These are phyloP conservation scores for Talaromyces sp. DNA, from an alignment of 2,329 filamentous ascomycete species.

Conservation along the genomic window DNA sequence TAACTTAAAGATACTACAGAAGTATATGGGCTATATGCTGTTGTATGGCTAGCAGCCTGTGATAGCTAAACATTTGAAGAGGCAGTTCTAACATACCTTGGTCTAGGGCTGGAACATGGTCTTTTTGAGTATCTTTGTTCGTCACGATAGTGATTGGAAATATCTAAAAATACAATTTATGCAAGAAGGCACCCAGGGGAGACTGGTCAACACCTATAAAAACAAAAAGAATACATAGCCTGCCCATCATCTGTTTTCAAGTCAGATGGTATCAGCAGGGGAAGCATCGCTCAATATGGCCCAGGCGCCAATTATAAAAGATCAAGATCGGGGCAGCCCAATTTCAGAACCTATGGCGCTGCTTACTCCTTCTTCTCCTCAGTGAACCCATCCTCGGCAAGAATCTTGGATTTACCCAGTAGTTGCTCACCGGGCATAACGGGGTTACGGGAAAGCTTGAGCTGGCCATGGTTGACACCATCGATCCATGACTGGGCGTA, in stretches of 20 bases:
- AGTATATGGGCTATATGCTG: too few species aligned
- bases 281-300: slow-evolving; percentile 12
- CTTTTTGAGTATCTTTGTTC: slow-evolving; percentile 11
- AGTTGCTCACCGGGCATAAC: slow-evolving; percentile 37
- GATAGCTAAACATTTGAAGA: too few species aligned
- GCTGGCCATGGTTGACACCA: slow-evolving; percentile 46
- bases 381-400: slow-evolving; percentile 29
- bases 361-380: slow-evolving; percentile 27
- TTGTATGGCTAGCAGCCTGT: too few species aligned
- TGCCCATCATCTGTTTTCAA: slow-evolving; percentile 16
- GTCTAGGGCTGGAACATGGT: not conserved
- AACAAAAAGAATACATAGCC: slow-evolving; percentile 19
- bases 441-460: slow-evolving; percentile 40
- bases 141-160: slow-evolving; percentile 19
- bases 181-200: slow-evolving; percentile 15
- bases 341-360: not conserved
- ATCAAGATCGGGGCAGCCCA: slow-evolving; percentile 6
- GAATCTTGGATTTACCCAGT: slow-evolving; percentile 20
- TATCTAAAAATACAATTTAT: slow-evolving; percentile 35
- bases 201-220: slow-evolving; percentile 16
- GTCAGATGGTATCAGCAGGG: slow-evolving; percentile 20
- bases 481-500: slow-evolving; percentile 47
- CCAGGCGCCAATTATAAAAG: slow-evolving; percentile 6
- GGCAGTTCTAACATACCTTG: too few species aligned
- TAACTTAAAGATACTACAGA: too few species aligned